A percentile compares a stretch with the other conserved stretches of the same genome.
These are phyloP conservation scores for Amauroascus verrucosus DNA, from an alignment of 2,329 filamentous ascomycete genomes.

Conservation along the genomic window DNA sequence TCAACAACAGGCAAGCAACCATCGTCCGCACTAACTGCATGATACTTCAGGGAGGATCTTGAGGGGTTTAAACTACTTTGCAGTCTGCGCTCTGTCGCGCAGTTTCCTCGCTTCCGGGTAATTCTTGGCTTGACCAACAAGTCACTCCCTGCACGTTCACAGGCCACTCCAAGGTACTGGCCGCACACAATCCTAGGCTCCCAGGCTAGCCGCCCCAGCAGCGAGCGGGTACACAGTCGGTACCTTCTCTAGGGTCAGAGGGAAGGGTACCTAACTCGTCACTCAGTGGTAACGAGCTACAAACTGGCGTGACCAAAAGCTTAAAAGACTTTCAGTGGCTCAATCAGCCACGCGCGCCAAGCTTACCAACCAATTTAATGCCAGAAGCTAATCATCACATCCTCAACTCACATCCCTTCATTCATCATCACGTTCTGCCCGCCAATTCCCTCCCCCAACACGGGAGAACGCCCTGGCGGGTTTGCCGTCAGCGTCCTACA, in stretches of 20 bases:
- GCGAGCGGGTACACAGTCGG: background rate
- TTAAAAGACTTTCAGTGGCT: background rate
- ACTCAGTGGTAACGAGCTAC: too few species aligned
- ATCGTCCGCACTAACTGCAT: too few species aligned
- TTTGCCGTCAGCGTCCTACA: too few species aligned
- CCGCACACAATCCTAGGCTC: background rate
- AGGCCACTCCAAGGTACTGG: too few species aligned
- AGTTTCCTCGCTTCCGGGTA: background rate
- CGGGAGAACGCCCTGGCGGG: too few species aligned
- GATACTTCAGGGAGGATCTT: too few species aligned
- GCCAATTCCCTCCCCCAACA: background rate
- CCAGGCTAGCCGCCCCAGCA: too few species aligned
- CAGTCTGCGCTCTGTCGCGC: background rate
- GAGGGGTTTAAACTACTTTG: background rate
- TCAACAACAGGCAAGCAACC: too few species aligned
- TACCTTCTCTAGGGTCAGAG: background rate
- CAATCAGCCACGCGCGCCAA: conserved; percentile 8
- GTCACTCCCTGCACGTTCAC: background rate
- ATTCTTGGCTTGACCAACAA: background rate
- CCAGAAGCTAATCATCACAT: background rate
- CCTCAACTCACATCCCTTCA: background rate
- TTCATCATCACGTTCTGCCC: background rate
- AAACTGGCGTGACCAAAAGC: too few species aligned
- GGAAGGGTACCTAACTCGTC: too few species aligned
- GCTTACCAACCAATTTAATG: background rate